Base-by-base conservation (phyloP, 2,329 filamentous ascomycete genomes). In the Penicillium italicum region DNA sequence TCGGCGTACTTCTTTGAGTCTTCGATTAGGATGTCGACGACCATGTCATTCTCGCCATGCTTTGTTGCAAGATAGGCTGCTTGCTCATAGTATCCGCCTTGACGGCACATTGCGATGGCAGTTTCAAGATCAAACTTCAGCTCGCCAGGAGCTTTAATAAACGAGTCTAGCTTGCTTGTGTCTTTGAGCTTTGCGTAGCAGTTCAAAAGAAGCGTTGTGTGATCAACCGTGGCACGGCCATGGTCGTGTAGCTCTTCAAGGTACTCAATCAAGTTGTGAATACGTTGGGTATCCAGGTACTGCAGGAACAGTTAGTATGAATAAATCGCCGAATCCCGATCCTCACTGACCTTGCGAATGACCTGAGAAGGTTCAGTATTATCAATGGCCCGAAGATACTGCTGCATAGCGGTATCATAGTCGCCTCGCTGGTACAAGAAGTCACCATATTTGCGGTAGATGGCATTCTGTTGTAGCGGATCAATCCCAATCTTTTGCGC, bases 171-270 rank as follows among this genome's bases (percentile, higher is more conserved):
- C 75, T 99, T 99, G 54, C 91, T 89, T 5, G 96, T 93, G 70
- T 99, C 94, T 72, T 99, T 99, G 16, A 97, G 78, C 70, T 99
- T 99, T 0, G 94, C 94, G 70, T 99, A 99, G 74, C 94, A 99
- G 71, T 99, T 99, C 41, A 99, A 78, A 0, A 99, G 80, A 11
- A 99, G 78, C 0, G 94, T 99, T 0, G 94, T 99, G 66, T 99
- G 94, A 63, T 99, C 94, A 1, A 91, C 88, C 2, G 93, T 97
- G 0, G 94, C 95, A 69, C 88, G 93, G 67, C 93, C 87, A 66
- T 95, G 91, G 60, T 97, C 91, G 68, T 99, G 94, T 16, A 99
- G 79, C 73, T 99, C 91, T 75, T 99, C 95, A 2, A 99, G 81
- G 68, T 97, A 99, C 69, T 96, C 91, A 53, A 99, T 97, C 28